Base-by-base conservation (phyloP, 2,329 filamentous ascomycete genomes). In the Dothideomycetes sp. region DNA sequence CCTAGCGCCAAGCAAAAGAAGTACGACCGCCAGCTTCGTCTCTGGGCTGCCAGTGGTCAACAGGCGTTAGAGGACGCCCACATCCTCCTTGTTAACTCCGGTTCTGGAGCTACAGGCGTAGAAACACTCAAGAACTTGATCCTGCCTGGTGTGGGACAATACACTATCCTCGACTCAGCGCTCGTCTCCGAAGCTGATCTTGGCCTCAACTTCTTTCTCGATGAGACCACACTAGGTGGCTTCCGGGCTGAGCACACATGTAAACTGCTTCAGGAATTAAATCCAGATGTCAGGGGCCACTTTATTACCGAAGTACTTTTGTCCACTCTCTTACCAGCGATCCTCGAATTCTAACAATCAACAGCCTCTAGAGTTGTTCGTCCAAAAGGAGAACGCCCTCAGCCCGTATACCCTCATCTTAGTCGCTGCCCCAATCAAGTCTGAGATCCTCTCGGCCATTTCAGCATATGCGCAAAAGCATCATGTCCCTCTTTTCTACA, bases 91-190 rank as follows among this genome's bases (percentile, higher is more conserved):
- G 68, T 98, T 45, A 95, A 94, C 61, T 84, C 82, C 1, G 83
- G 86, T 2, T 65, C 81, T n/a, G 89, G 89, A 8, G 84, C 87
- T 2, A 84, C 87, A 24, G 91, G 88, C 11, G 73, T 93, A 10
- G 91, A 98, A 62, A 80, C 88, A 0, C 72, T 98, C 45, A 98
- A 98, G 70, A 98, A 98, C 57, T 75, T 98, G n/a, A 84, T 98
- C 3, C 68, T 98, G 7, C 91, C 91, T 42, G 85, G 88, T 3
- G 83, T 96, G 52, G 93, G 91, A 7, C 76, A 78, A 18, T 98
- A 95, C 59, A 93, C 85, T 1, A 94, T 98, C 45, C 81, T 83
- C 38, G 91, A 98, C 53, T 78, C 82, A 5, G 75, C 78, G 1
- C 60, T 72, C 2, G 88, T 98, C n/a, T 69, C 68, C 1, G 81